These are phyloP conservation scores for Hymenoscyphus albidus DNA, from an alignment of 2,329 filamentous ascomycete genomes.

Conservation along the genomic window DNA sequence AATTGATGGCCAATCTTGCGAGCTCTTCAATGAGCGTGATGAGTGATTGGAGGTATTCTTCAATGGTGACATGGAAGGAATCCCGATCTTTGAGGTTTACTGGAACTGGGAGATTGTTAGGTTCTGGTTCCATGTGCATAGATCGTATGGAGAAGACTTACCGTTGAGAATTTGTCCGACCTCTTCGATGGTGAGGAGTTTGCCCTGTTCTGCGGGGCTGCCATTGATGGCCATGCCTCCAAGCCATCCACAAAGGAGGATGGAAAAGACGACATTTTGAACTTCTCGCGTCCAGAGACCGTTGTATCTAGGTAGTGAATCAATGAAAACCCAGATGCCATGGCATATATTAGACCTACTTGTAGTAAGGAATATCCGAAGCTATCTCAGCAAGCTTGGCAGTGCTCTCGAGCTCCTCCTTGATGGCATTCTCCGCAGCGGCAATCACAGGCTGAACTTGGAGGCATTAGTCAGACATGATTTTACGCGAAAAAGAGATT, in stretches of 20 bases:
- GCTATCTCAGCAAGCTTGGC: constrained; percentile 67
- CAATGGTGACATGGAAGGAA: constrained; percentile 91
- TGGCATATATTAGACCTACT: constrained; percentile 47
- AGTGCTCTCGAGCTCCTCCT: constrained; percentile 68
- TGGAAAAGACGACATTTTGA: constrained; percentile 67
- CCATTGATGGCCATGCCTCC: constrained; percentile 62
- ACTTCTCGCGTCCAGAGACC: constrained; percentile 77
- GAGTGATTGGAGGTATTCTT: constrained; percentile 90
- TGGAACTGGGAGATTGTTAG: constrained; percentile 57
- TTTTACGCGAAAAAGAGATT: neutral
- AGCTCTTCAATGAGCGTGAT: constrained; percentile 88
- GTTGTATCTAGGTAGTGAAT: constrained; percentile 56
- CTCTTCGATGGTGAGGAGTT: constrained; percentile 84
- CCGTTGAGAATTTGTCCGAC: constrained; percentile 74
- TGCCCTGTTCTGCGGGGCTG: constrained; percentile 51
- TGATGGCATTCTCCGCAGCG: constrained; percentile 66
- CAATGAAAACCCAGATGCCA: constrained; percentile 6
- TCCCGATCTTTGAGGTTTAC: constrained; percentile 88
- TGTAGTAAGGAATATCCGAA: constrained; percentile 92
- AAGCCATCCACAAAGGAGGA: constrained; percentile 67
- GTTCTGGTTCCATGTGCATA: neutral
- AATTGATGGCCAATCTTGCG: constrained; percentile 85
- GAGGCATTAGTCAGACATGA: neutral
- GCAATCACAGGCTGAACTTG: constrained; percentile 65
- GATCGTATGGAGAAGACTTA: constrained; percentile 9